Evolutionary conservation across 1,284 basidiomycete species (phyloP).

Genomic region (Irpex lacteus): DNA sequence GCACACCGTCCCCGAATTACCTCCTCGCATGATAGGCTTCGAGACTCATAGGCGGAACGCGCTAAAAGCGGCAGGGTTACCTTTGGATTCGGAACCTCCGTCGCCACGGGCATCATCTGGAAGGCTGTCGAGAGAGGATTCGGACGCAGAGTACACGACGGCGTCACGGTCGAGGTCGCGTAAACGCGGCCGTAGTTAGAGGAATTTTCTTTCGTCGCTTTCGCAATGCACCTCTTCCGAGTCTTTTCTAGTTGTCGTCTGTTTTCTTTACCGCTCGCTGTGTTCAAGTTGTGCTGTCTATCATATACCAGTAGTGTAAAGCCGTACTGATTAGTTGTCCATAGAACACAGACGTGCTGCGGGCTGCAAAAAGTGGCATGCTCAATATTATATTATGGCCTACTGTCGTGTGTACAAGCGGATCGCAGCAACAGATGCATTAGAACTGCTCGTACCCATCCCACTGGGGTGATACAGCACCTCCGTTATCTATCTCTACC

Average conservation of each 20-base stretch:
- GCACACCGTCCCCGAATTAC: neutral
- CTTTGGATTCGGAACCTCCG: neutral
- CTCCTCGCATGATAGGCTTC: neutral
- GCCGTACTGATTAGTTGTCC: neutral
- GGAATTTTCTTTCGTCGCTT: neutral
- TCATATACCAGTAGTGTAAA: neutral
- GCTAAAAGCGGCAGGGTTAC: neutral
- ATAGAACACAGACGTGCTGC: neutral
- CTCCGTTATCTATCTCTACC: constrained; percentile 60
- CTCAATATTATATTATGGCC: too few relatives aligned
- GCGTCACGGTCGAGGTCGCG: neutral
- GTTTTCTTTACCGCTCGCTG: neutral
- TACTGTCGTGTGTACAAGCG: neutral
- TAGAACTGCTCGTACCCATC: constrained; percentile 44
- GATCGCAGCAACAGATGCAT: neutral
- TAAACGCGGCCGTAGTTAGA: neutral
- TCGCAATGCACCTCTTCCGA: neutral
- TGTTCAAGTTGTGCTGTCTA: neutral
- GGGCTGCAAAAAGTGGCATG: too few relatives aligned
- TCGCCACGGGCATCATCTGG: neutral
- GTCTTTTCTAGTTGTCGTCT: neutral
- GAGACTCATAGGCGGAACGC: neutral
- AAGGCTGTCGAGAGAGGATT: neutral
- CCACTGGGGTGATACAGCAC: constrained; percentile 53
- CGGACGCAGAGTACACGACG: neutral